phyloP scores from a whole-genome alignment of 148 eudicot species.

The Polygonum aviculare region DNA sequence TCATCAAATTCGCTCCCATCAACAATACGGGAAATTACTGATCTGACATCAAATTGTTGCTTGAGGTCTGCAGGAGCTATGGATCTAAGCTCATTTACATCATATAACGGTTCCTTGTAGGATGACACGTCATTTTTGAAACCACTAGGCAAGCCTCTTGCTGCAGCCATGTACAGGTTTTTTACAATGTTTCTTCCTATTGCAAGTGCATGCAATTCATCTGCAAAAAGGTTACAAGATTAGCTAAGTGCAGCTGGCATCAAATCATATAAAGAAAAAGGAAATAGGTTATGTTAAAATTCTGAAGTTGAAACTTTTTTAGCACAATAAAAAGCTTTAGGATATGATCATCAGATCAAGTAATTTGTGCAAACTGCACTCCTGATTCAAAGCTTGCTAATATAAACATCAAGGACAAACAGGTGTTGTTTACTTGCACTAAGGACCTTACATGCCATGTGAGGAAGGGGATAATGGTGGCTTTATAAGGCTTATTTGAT shows the following conservation, averaged over 20 bases:
- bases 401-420: not conserved
- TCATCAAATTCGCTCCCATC: constrained; percentile 99
- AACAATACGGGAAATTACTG: constrained; percentile 84
- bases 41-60: constrained; percentile 84
- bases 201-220: constrained; percentile 92
- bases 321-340: not conserved
- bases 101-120: constrained; percentile 75
- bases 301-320: not conserved
- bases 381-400: not conserved
- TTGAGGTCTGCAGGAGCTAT: constrained; percentile 91
- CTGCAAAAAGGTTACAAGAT: constrained; percentile 28
- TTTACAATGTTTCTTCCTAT: constrained; percentile 85
- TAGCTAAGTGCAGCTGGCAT: not conserved
- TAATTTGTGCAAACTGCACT: not conserved
- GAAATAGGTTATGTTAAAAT: not conserved
- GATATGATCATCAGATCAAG: not conserved
- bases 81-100: constrained; percentile 70
- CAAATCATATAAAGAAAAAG: not conserved
- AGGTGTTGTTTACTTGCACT: not conserved
- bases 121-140: constrained; percentile 24
- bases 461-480: not conserved
- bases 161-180: constrained; percentile 81
- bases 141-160: constrained; percentile 24
- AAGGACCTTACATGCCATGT: not conserved
- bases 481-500: not conserved